Base-by-base conservation (phyloP, 768 basidiomycete species). In the Exidia glandulosa region DNA sequence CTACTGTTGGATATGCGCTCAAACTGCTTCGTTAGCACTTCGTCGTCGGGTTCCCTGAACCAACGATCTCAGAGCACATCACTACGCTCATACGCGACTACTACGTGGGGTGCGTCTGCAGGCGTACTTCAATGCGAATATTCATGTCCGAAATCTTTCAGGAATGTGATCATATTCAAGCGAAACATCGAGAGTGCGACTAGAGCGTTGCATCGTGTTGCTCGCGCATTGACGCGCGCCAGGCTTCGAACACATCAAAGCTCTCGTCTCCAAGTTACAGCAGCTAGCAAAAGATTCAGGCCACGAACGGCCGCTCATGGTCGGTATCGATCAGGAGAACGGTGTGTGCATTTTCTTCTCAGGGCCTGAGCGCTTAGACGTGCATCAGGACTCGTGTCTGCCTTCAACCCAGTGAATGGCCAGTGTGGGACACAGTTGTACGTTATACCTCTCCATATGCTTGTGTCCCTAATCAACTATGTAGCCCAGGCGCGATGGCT, bases 241-340 rank as follows among this genome's bases (percentile, higher is more conserved):
- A 84, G 85, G 78, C 61, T 75, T 79, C 16, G 68, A 71, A 41
- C 84, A 87, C 64, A 74, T 81, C 0, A 75, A 77, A 2, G 62
- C 61, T 12, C 70, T 88, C 14, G 70, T 85, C 4, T 69, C 67
- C 29, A 73, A 76, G 36, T 67, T 88, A 34, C 86, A 87, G 64
- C 63, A 64, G 29, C 65, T 84, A 12, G 85, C 87, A 3, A 79
- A 77, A 60, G 75, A 80, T 30, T 75, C 80, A 1, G 81, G 85
- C 0, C 86, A 88, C 56, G 62, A 65, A 13, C 70, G 64, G 7
- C 86, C 84, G 1, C 72, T 88, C 29, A 73, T 87, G 65, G 81
- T 87, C 47, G 86, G 86, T 1, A 87, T 79, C 19, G 86, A 88
- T 72, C 87, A 87, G 68, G 87, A 88, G 66, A 86, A 86, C 64